A percentile compares a stretch with the other conserved stretches of the same genome.
These are phyloP conservation scores for Colletotrichum costaricense DNA, from an alignment of 2,329 filamentous ascomycete genomes.

Conservation along the genomic window DNA sequence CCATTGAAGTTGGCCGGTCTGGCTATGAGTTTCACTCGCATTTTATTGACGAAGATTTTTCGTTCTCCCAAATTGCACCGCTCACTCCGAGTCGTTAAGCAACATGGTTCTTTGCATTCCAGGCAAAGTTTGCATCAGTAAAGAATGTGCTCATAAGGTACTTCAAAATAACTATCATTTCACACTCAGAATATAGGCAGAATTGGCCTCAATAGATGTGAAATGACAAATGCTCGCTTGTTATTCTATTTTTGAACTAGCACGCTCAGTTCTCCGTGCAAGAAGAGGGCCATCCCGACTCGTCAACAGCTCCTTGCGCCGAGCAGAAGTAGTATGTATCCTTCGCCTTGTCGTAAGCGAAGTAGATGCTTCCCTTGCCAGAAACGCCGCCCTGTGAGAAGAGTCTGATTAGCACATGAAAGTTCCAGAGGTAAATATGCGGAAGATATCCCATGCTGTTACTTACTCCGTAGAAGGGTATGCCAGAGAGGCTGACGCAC, in stretches of 20 bases:
- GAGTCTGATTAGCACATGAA: not conserved
- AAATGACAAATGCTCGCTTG: not conserved
- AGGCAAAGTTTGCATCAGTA: too few species aligned
- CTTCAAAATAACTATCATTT: too few species aligned
- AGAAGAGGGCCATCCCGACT: not conserved
- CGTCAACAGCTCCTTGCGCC: not conserved
- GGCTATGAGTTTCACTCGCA: too few species aligned
- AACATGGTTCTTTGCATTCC: too few species aligned
- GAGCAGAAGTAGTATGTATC: slow-evolving; percentile 1
- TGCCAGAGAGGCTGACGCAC: not conserved
- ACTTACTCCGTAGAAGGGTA: not conserved
- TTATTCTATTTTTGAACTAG: not conserved
- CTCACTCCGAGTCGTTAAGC: too few species aligned
- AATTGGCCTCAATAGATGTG: not conserved
- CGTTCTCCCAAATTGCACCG: too few species aligned
- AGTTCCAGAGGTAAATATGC: too few species aligned
- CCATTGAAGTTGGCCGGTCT: too few species aligned
- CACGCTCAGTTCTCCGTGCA: not conserved
- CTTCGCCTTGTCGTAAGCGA: not conserved
- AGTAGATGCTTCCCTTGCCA: not conserved
- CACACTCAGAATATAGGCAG: not conserved
- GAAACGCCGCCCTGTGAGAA: not conserved
- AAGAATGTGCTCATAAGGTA: too few species aligned
- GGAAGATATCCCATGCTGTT: not conserved
- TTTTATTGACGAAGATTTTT: too few species aligned